These are phyloP conservation scores for Lactarius indigo DNA, from an alignment of 768 basidiomycete genomes.

Conservation along the genomic window DNA sequence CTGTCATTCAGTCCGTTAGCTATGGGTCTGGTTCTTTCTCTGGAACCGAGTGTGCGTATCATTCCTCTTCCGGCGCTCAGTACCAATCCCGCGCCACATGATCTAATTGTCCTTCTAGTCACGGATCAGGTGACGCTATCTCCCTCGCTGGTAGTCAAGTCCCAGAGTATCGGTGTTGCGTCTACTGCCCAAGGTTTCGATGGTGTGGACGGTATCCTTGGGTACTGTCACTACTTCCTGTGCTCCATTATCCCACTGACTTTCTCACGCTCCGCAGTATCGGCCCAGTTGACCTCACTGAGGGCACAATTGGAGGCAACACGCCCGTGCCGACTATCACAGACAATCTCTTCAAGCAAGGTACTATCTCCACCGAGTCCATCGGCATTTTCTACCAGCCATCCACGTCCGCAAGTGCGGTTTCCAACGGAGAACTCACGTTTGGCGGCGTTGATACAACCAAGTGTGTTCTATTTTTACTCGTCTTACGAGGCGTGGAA, in stretches of 20 bases:
- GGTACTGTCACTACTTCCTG: slow-evolving; percentile 30
- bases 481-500: slow-evolving; percentile 23
- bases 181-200: slow-evolving; percentile 29
- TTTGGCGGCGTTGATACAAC: slow-evolving; percentile 50
- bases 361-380: slow-evolving; percentile 42
- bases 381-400: slow-evolving; percentile 54
- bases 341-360: slow-evolving; percentile 51
- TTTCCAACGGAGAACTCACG: slow-evolving; percentile 51
- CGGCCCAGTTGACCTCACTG: slow-evolving; percentile 50
- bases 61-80: slow-evolving; percentile 36
- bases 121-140: slow-evolving; percentile 16
- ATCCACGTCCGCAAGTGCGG: slow-evolving; percentile 34
- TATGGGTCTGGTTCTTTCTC: slow-evolving; percentile 23
- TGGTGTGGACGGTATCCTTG: slow-evolving; percentile 49
- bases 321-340: slow-evolving; percentile 49
- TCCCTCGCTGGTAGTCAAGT: slow-evolving; percentile 24
- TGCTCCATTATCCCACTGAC: neutral
- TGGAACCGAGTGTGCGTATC: slow-evolving; percentile 24
- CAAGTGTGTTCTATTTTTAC: slow-evolving; percentile 34
- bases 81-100: neutral
- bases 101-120: neutral
- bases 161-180: slow-evolving; percentile 41
- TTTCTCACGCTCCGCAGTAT: slow-evolving; percentile 32
- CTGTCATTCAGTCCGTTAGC: slow-evolving; percentile 35
- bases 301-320: slow-evolving; percentile 40